Conservation (phyloP, 495 filamentous ascomycete genomes). For the Hypoxylon perforatum region DNA sequence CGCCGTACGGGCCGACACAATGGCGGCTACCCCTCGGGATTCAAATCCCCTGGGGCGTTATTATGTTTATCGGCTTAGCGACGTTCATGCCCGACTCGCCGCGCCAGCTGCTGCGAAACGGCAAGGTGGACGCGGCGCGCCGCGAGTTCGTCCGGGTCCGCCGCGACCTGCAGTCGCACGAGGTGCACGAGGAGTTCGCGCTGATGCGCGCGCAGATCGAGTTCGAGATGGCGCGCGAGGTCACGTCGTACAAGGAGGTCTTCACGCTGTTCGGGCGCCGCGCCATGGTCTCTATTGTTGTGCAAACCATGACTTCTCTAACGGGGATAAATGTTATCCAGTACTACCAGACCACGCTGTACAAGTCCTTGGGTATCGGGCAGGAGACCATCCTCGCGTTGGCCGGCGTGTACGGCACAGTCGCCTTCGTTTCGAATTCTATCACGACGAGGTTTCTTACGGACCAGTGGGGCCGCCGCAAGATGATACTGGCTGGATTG, state of each 20-base stretch:
- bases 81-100: slow-evolving; percentile 72
- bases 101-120: slow-evolving; percentile 65
- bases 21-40: slow-evolving; percentile 69
- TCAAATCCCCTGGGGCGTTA: slow-evolving; percentile 69
- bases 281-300: slow-evolving; percentile 64
- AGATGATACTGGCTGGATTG: slow-evolving; percentile 66
- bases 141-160: slow-evolving; percentile 62
- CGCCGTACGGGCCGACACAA: slow-evolving; percentile 63
- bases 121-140: slow-evolving; percentile 61
- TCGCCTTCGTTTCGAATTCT: slow-evolving; percentile 64
- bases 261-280: slow-evolving; percentile 63
- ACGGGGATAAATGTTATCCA: slow-evolving; percentile 68
- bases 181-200: slow-evolving; percentile 65
- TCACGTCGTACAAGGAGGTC: slow-evolving; percentile 64
- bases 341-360: slow-evolving; percentile 55
- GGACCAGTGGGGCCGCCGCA: slow-evolving; percentile 70
- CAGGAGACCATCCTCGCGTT: slow-evolving; percentile 63
- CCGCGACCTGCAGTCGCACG: slow-evolving; percentile 58
- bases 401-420: slow-evolving; percentile 66
- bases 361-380: slow-evolving; percentile 66
- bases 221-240: slow-evolving; percentile 68
- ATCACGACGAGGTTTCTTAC: slow-evolving; percentile 65
- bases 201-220: slow-evolving; percentile 69
- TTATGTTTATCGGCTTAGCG: slow-evolving; percentile 65
- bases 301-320: slow-evolving; percentile 68